Evolutionary conservation across 2,329 filamentous ascomycete genomes (phyloP), one percentile per base, ranked within the genome.

Genomic region (Cercospora zeae-maydis): DNA sequence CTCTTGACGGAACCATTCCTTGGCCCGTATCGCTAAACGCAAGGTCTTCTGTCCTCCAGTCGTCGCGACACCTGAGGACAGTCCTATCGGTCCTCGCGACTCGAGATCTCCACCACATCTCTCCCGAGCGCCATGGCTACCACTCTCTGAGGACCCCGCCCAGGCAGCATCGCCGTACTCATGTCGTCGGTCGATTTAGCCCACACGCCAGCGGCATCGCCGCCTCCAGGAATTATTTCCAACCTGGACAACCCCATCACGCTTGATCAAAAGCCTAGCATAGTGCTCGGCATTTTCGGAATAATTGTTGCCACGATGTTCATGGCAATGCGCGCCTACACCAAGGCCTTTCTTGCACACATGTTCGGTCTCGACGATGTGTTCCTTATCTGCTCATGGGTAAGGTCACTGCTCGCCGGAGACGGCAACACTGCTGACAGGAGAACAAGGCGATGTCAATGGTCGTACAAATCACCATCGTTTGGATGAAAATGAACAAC

Each of bases 291-390:
- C 1, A 59, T 63, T 16, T 55, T 63, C 37, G 65, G 65, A 6
- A 64, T 67, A 58, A 56, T 59, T 30, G 24, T 63, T 19, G 37
- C 65, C 24, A 64, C 65, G 21, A n/a, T 55, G 21, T 64, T 67
- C 19, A 13, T 67, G 11, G 10, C 58, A 4, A 42, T 67, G 13
- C 57, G 65, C 21, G 33, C 64, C 4, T 67, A 67, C 54, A 67
- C 65, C 4, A 67, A 67, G 47, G 65, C 65, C 8, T 39, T 61
- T 51, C 54, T 67, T 10, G 60, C 65, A 10, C 62, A 36, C 14
- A 57, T 56, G 5, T 67, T 67, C 42, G 65, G 65, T 34, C 37
- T 67, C 19, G 65, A 64, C 21, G 62, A 67, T 59, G 60, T 63
- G 11, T 21, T 55, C 10, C 54, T 67, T n/a, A 31, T 64, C n/a